Percentiles rank a stretch among this genome's conserved stretches.
Conservation (phyloP, 768 basidiomycete genomes). For the Hericium coralloides region DNA sequence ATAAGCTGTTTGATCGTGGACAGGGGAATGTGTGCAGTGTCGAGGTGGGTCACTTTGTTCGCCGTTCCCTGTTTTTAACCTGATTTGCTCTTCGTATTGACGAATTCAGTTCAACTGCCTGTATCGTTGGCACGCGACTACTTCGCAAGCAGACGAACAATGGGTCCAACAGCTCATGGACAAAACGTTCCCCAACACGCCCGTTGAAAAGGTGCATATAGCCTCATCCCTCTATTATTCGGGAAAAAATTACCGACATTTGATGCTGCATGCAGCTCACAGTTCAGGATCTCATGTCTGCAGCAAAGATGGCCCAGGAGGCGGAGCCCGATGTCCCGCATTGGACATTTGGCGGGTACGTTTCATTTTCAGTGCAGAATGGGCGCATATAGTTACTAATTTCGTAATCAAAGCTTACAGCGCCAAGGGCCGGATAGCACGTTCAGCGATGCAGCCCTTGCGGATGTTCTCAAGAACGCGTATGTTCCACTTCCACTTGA, state of each 20-base stretch:
- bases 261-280: conserved; percentile 24
- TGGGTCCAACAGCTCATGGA: conserved; percentile 50
- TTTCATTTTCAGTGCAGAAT: not conserved
- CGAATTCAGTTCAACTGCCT: conserved; percentile 68
- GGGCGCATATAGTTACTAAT: too few species aligned
- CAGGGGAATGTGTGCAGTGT: conserved; percentile 77
- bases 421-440: conserved; percentile 44
- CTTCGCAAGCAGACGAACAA: conserved; percentile 58
- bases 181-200: conserved; percentile 44
- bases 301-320: conserved; percentile 29
- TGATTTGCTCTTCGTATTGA: not conserved
- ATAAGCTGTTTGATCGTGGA: conserved; percentile 66
- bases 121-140: conserved; percentile 84
- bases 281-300: conserved; percentile 40
- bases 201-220: conserved; percentile 28
- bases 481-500: conserved; percentile 27
- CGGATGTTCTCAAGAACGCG: conserved; percentile 58
- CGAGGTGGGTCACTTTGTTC: conserved; percentile 37
- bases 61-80: not conserved
- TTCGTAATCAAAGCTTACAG: conserved; percentile 33
- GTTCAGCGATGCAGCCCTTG: conserved; percentile 68
- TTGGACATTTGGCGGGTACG: conserved; percentile 64
- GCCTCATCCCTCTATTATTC: not conserved
- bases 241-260: not conserved
- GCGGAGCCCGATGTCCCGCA: conserved; percentile 38